Conservation (phyloP, 805 yeast genomes). For the Saccharomyces jurei region DNA sequence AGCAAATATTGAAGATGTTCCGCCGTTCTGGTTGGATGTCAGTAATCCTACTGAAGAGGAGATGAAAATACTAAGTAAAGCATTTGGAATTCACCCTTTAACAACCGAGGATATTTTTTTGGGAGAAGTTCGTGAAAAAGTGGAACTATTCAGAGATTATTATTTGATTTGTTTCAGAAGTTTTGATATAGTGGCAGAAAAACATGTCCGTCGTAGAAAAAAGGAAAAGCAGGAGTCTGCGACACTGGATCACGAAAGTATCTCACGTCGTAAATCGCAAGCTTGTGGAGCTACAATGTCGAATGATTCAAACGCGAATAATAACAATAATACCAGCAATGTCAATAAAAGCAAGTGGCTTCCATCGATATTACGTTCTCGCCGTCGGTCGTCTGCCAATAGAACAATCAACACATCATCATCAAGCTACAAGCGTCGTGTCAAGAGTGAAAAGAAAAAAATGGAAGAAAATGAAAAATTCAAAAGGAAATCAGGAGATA, state of each 20-base stretch:
- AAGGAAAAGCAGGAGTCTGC: slow-evolving; percentile 32
- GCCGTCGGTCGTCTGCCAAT: slow-evolving; percentile 17
- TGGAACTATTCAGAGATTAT: slow-evolving; percentile 83
- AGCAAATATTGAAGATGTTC: slow-evolving; percentile 31
- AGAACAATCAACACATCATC: slow-evolving; percentile 14
- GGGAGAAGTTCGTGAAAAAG: slow-evolving; percentile 93
- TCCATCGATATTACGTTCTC: slow-evolving; percentile 9
- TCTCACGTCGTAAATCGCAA: not conserved
- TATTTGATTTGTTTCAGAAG: slow-evolving; percentile 86
- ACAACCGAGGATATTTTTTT: slow-evolving; percentile 91
- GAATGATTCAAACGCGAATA: slow-evolving; percentile 1
- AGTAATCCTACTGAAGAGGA: slow-evolving; percentile 93
- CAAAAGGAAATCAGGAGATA: slow-evolving; percentile 38
- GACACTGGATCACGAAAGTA: not conserved
- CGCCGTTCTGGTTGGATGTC: slow-evolving; percentile 91
- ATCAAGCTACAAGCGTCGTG: slow-evolving; percentile 13
- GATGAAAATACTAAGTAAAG: slow-evolving; percentile 81
- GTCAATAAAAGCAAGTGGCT: slow-evolving; percentile 9
- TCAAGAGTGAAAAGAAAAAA: slow-evolving; percentile 23
- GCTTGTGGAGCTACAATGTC: not conserved
- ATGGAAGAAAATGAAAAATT: slow-evolving; percentile 32
- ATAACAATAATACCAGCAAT: slow-evolving; percentile 2
- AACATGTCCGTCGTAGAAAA: slow-evolving; percentile 43
- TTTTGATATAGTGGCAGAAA: slow-evolving; percentile 72
- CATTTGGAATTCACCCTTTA: slow-evolving; percentile 92